Evolutionary conservation across 2,329 filamentous ascomycete species (phyloP).

Genomic region (Pseudocercospora vitis): DNA sequence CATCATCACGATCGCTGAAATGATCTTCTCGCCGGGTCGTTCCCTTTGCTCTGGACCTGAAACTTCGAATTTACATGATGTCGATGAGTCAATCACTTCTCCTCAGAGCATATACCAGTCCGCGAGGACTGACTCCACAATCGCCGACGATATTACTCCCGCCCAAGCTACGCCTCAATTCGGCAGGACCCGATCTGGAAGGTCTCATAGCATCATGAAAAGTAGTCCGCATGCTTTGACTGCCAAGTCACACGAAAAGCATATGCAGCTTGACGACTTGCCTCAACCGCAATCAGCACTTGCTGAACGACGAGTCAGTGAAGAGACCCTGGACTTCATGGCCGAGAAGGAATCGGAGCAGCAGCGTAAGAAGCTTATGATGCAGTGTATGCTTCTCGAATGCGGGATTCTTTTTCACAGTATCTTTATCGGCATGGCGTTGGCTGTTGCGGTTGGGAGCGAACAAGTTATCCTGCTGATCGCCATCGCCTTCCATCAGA

Average conservation of each 20-base stretch:
- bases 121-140: not conserved
- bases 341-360: constrained; percentile 33
- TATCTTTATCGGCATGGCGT: constrained; percentile 69
- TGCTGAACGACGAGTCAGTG: constrained; percentile 11
- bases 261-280: not conserved
- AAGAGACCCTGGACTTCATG: constrained; percentile 16
- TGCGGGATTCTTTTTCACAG: constrained; percentile 72
- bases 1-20: constrained; percentile 42
- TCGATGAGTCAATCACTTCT: not conserved
- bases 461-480: constrained; percentile 64
- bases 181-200: constrained; percentile 22
- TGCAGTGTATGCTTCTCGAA: constrained; percentile 70
- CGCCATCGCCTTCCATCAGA: constrained; percentile 68
- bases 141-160: constrained; percentile 17
- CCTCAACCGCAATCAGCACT: not conserved
- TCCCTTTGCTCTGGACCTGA: constrained; percentile 20
- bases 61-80: not conserved
- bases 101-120: not conserved
- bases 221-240: not conserved
- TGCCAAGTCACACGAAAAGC: not conserved
- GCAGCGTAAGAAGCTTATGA: constrained; percentile 59
- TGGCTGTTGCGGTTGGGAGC: constrained; percentile 62
- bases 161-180: constrained; percentile 82
- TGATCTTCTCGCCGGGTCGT: constrained; percentile 49
- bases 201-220: constrained; percentile 17